These are phyloP conservation scores for Cytospora schulzeri DNA, from an alignment of 2,329 filamentous ascomycete genomes.

Conservation along the genomic window DNA sequence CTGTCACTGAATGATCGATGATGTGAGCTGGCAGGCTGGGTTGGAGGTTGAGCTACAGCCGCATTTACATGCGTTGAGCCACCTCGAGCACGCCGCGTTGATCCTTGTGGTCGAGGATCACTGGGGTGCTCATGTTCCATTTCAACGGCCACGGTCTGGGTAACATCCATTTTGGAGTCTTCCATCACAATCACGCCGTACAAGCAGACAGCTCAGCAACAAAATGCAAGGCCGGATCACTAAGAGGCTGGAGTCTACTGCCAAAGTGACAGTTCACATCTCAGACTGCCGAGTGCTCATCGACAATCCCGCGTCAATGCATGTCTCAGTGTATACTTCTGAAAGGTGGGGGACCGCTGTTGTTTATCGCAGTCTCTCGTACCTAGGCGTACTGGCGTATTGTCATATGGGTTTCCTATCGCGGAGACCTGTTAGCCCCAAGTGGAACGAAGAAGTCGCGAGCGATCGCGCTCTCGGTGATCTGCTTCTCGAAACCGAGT, in stretches of 20 bases:
- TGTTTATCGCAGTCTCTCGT: background rate
- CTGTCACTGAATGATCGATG: background rate
- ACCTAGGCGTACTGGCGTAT: background rate
- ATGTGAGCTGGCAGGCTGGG: background rate
- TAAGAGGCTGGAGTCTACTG: background rate
- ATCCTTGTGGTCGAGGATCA: too few species aligned
- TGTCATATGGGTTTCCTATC: background rate
- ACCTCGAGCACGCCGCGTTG: background rate
- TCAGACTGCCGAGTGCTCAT: background rate
- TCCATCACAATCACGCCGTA: background rate
- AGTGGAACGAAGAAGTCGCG: background rate
- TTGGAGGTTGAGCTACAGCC: background rate
- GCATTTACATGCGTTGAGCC: background rate
- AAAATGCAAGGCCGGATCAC: background rate
- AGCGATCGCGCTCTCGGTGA: background rate
- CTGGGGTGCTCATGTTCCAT: background rate
- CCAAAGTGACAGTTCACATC: background rate
- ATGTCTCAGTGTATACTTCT: background rate
- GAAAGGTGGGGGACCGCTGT: too few species aligned
- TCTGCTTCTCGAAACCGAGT: background rate
- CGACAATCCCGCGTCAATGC: background rate
- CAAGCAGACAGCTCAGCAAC: background rate
- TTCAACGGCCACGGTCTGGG: background rate
- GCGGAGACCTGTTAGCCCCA: background rate
- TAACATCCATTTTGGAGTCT: background rate